Evolutionary conservation across 352 stramenopile species (phyloP).

Genomic region (Hyphochytrium catenoides): DNA sequence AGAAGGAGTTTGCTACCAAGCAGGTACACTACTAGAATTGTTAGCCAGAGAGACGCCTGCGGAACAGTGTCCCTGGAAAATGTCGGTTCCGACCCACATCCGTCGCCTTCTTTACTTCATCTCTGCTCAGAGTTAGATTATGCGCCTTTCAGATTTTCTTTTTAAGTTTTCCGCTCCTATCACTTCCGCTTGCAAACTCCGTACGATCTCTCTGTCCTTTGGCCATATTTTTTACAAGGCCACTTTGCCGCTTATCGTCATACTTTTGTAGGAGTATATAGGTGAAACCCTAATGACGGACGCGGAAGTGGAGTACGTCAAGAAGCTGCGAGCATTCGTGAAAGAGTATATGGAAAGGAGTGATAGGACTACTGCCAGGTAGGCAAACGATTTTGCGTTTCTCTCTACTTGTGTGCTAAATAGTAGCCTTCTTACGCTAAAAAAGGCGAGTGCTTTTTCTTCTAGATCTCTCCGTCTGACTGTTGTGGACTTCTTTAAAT

Average conservation of each 20-base stretch:
- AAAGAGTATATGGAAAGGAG: constrained; percentile 11
- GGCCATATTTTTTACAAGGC: too few species aligned
- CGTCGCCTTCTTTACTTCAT: too few species aligned
- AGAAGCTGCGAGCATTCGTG: constrained; percentile 15
- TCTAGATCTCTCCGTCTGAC: neutral
- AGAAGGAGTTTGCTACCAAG: constrained; percentile 61
- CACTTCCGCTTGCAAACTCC: too few species aligned
- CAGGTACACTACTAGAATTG: too few species aligned
- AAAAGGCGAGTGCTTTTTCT: neutral
- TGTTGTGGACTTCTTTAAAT: constrained; percentile 29
- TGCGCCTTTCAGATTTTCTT: too few species aligned
- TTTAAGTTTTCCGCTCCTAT: too few species aligned
- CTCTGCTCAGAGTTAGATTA: too few species aligned
- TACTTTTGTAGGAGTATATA: constrained; percentile 25
- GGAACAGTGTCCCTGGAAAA: too few species aligned
- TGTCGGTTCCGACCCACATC: too few species aligned
- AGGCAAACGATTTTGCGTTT: constrained; percentile 16
- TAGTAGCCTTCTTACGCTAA: constrained; percentile 10
- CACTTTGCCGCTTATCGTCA: too few species aligned
- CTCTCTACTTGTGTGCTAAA: constrained; percentile 19
- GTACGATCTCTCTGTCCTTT: too few species aligned
- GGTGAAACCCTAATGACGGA: constrained; percentile 25
- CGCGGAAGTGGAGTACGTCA: constrained; percentile 21
- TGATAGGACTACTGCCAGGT: constrained; percentile 19
- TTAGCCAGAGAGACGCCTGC: too few species aligned